Evolutionary conservation across 202 grass and related monocot species (phyloP), one percentile per base, ranked within the genome.

Genomic region (Thinopyrum obtusiflorum): DNA sequence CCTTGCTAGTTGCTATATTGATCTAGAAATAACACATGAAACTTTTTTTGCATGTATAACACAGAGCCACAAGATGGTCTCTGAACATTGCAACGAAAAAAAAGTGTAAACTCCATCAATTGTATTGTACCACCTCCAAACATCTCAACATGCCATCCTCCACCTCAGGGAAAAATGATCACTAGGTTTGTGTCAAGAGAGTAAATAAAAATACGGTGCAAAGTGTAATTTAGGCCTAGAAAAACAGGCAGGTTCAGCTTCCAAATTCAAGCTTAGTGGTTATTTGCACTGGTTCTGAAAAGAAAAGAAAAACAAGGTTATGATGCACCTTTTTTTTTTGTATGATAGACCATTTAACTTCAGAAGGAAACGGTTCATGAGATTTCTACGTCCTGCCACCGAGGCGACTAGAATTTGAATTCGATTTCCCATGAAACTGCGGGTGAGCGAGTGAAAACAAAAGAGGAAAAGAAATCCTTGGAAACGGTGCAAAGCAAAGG

Each of bases 401-500:
- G 33, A 70, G 65, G 4, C 17, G 8, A 3, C 15, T 3, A 15
- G 46, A 76, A 28, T 76, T 76, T 31, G 46, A 76, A 76, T 76
- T 47, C 11, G 73, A 76, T 55, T 76, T 76, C 1, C 29, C 44
- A 55, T 78, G 3, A 57, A 24, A 39, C 76, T 39, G 31, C 32
- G 24, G n/a, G 7, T 36, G 31, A 78, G 75, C 3, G 18, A 40
- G n/a, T 74, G 59, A 62, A 65, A 65, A 24, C 35, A n/a, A 46
- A 57, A 57, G 23, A 68, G 12, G 37, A 23, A 76, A 28, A 64
- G 46, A 26, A 67, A 53, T 55, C 80, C 12, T 88, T 29, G 86
- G 80, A 84, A 79, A 79, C 49, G 73, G 39, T 57, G 80, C n/a
- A 88, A 88, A 88, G 86, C 55, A 73, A 79, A 83, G 80, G 80